Percentiles rank a stretch among this genome's conserved stretches.
These are phyloP conservation scores for Microbotryum saponariae DNA, from an alignment of 1,284 basidiomycete genomes.

Conservation along the genomic window DNA sequence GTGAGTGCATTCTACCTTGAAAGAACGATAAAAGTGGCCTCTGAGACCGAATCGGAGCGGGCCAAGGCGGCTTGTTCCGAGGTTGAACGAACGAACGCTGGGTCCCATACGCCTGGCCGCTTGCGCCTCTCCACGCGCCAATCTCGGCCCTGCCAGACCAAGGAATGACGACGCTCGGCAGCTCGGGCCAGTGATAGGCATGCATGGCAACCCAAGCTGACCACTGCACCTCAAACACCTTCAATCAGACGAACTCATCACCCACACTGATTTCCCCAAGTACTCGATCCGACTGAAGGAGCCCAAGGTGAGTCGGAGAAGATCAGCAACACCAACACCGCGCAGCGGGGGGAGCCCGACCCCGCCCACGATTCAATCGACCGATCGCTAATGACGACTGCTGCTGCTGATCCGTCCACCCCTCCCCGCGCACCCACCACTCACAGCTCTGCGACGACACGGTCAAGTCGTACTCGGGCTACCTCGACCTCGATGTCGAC, in stretches of 20 bases:
- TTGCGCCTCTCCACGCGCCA: background rate
- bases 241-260: slow-evolving; percentile 60
- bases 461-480: slow-evolving; percentile 73
- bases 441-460: slow-evolving; percentile 62
- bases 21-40: background rate
- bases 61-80: too few relatives aligned
- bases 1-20: background rate
- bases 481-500: slow-evolving; percentile 75
- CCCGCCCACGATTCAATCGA: background rate
- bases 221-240: too few relatives aligned
- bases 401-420: background rate
- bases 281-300: slow-evolving; percentile 62
- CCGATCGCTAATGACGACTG: background rate
- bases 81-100: background rate
- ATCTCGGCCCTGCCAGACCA: background rate
- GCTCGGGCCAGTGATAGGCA: background rate
- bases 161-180: background rate
- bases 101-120: too few relatives aligned
- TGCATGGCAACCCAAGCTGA: background rate
- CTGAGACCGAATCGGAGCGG: background rate
- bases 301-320: slow-evolving; percentile 43
- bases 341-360: too few relatives aligned
- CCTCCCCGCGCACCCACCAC: slow-evolving; percentile 8
- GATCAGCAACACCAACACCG: too few relatives aligned
- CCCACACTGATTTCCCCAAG: slow-evolving; percentile 59